Evolutionary conservation across 2,329 filamentous ascomycete species (phyloP).

Genomic region (Fusarium guadeloupense): DNA sequence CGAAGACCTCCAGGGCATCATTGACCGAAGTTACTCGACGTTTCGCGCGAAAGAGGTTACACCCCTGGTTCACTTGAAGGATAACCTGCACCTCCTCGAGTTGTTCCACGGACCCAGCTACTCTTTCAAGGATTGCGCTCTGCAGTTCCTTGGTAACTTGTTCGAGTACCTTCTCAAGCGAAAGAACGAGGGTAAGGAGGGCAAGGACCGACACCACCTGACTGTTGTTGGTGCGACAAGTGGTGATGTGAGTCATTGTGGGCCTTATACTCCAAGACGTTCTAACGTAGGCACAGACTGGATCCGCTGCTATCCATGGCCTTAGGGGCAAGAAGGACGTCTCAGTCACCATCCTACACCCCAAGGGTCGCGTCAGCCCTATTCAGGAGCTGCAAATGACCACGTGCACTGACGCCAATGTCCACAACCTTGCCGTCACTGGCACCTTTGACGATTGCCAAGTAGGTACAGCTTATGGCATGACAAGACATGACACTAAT

Average conservation of each 20-base stretch:
- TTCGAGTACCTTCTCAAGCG: slow-evolving; percentile 90
- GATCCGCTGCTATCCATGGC: slow-evolving; percentile 95
- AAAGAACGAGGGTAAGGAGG: slow-evolving; percentile 65
- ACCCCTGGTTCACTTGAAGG: slow-evolving; percentile 61
- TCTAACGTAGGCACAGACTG: slow-evolving; percentile 60
- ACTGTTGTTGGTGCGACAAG: slow-evolving; percentile 89
- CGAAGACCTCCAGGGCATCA: slow-evolving; percentile 79
- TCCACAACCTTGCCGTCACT: slow-evolving; percentile 89
- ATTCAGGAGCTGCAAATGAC: slow-evolving; percentile 99
- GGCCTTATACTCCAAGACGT: background rate
- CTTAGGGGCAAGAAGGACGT: slow-evolving; percentile 96
- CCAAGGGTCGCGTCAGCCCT: slow-evolving; percentile 87
- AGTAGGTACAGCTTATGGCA: slow-evolving; percentile 51
- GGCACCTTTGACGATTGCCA: slow-evolving; percentile 98
- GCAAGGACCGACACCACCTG: slow-evolving; percentile 76
- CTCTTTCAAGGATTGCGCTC: slow-evolving; percentile 87
- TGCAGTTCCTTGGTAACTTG: slow-evolving; percentile 95
- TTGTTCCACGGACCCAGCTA: slow-evolving; percentile 97
- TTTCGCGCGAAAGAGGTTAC: slow-evolving; percentile 83
- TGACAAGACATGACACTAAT: background rate
- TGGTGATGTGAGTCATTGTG: slow-evolving; percentile 62
- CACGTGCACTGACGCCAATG: slow-evolving; percentile 87
- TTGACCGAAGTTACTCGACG: slow-evolving; percentile 85
- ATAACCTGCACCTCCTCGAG: slow-evolving; percentile 83
- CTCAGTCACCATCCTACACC: slow-evolving; percentile 93